Percentiles rank a stretch among this genome's conserved stretches.
These are phyloP conservation scores for Oryza brachyantha DNA, from an alignment of 176 grass and related monocot genomes.

Conservation along the genomic window DNA sequence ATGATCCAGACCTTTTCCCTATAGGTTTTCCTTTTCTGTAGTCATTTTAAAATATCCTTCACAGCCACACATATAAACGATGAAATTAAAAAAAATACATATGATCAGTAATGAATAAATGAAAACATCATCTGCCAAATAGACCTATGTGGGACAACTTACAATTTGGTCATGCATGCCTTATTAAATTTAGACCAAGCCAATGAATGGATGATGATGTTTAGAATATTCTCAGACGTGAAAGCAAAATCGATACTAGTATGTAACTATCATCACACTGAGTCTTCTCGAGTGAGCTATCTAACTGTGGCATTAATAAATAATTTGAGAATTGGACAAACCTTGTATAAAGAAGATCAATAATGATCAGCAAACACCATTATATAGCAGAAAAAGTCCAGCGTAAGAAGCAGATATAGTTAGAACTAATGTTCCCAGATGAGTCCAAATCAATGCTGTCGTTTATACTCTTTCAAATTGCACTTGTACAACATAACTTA, in stretches of 20 bases:
- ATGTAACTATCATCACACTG: neutral
- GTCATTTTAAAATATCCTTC: too few relatives aligned
- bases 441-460: constrained; percentile 11
- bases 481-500: too few relatives aligned
- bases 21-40: too few relatives aligned
- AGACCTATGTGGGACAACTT: neutral
- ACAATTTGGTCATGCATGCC: neutral
- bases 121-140: neutral
- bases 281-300: constrained; percentile 13
- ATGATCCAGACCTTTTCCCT: too few relatives aligned
- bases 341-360: constrained; percentile 1
- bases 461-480: neutral
- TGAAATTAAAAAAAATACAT: neutral
- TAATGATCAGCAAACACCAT: neutral
- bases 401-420: constrained; percentile 12
- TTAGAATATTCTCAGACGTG: neutral
- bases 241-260: neutral
- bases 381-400: constrained; percentile 21
- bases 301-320: neutral
- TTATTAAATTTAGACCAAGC: constrained; percentile 6
- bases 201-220: constrained; percentile 8
- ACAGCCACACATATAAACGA: too few relatives aligned
- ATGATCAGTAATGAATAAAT: neutral
- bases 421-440: constrained; percentile 12
- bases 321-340: neutral